Percentiles rank a stretch among this genome's conserved stretches.
phyloP scores from a whole-genome alignment of 2,329 filamentous ascomycete genomes.

The Escovopsis sp. region DNA sequence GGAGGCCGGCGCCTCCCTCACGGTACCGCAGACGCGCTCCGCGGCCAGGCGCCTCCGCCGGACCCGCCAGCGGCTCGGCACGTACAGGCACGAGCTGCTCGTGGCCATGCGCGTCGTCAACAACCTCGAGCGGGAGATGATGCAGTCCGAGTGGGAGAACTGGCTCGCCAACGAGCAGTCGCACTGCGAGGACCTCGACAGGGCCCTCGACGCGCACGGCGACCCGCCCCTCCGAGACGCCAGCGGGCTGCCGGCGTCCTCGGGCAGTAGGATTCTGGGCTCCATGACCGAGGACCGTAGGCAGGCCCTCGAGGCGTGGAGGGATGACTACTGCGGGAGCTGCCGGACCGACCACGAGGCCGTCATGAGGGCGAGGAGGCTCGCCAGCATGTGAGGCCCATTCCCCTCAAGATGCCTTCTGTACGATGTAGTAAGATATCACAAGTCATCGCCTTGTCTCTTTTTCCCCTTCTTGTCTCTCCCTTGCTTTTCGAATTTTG shows the following conservation, averaged over 20 bases:
- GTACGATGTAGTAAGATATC: no score
- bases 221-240: conserved; percentile 1
- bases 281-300: conserved; percentile 16
- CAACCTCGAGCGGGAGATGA: conserved; percentile 70
- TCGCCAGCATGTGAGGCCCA: conserved; percentile 9
- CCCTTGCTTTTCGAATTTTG: no score
- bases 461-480: no score
- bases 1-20: conserved; percentile 32
- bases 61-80: conserved; percentile 69
- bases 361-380: conserved; percentile 17
- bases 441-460: no score
- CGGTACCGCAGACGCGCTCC: conserved; percentile 33
- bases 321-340: conserved; percentile 40
- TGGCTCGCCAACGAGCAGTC: conserved; percentile 72
- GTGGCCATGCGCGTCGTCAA: conserved; percentile 87
- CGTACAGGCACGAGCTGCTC: conserved; percentile 77
- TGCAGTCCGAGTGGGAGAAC: conserved; percentile 82
- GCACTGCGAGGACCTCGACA: conserved; percentile 52
- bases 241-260: conserved; percentile 11
- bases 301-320: conserved; percentile 31
- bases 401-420: no score
- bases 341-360: conserved; percentile 30
- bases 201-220: conserved; percentile 24
- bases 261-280: conserved; percentile 18
- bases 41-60: conserved; percentile 54